These are phyloP conservation scores for Kipferlia bialata DNA, from an alignment of 78 protist species.

Conservation along the genomic window DNA sequence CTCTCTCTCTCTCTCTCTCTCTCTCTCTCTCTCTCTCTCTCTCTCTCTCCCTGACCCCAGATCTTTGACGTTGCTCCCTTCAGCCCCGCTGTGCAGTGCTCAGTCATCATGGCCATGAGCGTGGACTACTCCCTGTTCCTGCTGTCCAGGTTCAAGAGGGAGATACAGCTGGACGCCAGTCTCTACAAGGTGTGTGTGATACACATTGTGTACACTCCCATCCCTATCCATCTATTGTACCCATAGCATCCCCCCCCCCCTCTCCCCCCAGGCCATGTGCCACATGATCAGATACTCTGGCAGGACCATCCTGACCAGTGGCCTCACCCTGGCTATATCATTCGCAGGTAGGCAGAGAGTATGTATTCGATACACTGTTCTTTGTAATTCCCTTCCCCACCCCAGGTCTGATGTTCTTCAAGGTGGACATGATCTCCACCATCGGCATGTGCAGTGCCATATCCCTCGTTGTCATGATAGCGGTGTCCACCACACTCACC, in stretches of 20 bases:
- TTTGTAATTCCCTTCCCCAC: too few relatives aligned
- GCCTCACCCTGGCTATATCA: neutral
- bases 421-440: neutral
- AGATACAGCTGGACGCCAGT: neutral
- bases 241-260: too few relatives aligned
- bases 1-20: too few relatives aligned
- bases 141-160: constrained; percentile 5
- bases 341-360: too few relatives aligned
- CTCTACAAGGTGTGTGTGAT: too few relatives aligned
- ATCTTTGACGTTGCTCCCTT: too few relatives aligned
- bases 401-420: constrained; percentile 1
- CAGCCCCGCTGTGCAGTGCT: neutral
- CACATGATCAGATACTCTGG: neutral
- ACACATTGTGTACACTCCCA: too few relatives aligned
- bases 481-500: constrained; percentile 15
- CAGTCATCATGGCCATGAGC: constrained; percentile 7
- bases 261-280: too few relatives aligned
- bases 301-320: constrained; percentile 2
- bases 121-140: constrained; percentile 25
- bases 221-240: too few relatives aligned
- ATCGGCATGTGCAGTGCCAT: constrained; percentile 13
- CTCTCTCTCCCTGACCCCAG: too few relatives aligned
- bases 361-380: too few relatives aligned
- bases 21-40: too few relatives aligned
- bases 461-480: neutral